Conservation (phyloP, 139 green algal genomes). For the Micractinium conductrix region DNA sequence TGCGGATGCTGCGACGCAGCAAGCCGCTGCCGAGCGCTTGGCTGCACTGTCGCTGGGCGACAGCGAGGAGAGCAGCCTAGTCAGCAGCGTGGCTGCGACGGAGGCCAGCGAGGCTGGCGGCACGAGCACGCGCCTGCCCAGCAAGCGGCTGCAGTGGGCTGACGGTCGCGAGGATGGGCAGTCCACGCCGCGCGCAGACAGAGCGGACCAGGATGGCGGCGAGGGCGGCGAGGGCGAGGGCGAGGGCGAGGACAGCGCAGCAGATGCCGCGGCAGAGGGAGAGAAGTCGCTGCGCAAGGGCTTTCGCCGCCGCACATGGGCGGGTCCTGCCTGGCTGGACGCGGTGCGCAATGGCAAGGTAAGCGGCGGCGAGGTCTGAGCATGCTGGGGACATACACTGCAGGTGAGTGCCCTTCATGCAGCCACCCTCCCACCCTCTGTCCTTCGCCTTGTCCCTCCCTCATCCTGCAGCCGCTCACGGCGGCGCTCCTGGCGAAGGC, state of each 20-base stretch:
- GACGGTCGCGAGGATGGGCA: constrained; percentile 13
- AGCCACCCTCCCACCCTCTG: too few relatives aligned
- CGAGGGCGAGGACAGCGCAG: background rate
- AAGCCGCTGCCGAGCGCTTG: too few relatives aligned
- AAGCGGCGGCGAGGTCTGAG: too few relatives aligned
- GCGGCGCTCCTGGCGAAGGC: background rate
- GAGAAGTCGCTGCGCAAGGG: constrained; percentile 70
- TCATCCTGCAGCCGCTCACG: background rate
- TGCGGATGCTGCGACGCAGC: too few relatives aligned
- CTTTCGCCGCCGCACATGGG: constrained; percentile 66
- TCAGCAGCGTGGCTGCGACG: background rate
- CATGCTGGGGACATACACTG: too few relatives aligned
- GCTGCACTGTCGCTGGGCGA: too few relatives aligned
- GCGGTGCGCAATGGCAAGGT: constrained; percentile 43
- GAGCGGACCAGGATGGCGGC: background rate
- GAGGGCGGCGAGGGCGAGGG: background rate
- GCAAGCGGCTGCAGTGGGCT: constrained; percentile 28
- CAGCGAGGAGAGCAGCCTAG: constrained; percentile 23
- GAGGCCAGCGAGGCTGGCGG: background rate
- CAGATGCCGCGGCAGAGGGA: constrained; percentile 33
- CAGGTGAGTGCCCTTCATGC: too few relatives aligned
- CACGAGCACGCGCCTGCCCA: background rate
- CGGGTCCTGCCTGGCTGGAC: constrained; percentile 71
- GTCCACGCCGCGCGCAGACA: background rate
- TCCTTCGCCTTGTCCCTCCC: background rate